Base-by-base conservation (phyloP, 148 eudicot species). In the Camellia granthamiana region DNA sequence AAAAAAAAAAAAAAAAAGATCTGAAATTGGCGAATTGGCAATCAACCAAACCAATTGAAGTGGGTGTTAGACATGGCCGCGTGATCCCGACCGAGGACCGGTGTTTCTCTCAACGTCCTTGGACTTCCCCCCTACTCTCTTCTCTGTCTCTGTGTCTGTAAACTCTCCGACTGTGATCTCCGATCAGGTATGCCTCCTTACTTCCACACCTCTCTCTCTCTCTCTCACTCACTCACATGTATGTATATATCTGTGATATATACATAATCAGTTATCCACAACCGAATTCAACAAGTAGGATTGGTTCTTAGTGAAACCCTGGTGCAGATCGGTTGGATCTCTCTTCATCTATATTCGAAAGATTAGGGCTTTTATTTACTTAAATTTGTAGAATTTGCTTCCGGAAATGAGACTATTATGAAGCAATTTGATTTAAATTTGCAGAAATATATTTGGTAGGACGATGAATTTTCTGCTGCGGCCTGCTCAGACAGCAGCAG, bases 391-490 rank as follows among this genome's bases (percentile, higher is more conserved):
- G 7, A 16, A 58, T 61, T 9, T 55, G 16, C 19, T 9, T 16
- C 64, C 3, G 5, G 64, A 61, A 61, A 61, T 61, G 11, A 11
- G 68, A 7, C 1, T 19, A 30, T 64, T 23, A 6, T 64, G 38
- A 19, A 42, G 42, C 11, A 64, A 21, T 64, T 64, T 64, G 10
- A 1, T 64, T 30, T 3, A 12, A 18, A 23, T 75, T 79, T 76
- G 82, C 81, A 82, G 87, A 42, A 42, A 65, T 46, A 62, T 13
- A 61, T 75, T 81, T 44, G 76, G 80, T 75, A 72, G 75, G 87
- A 85, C 72, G 81, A 95, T 92, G 98, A 91, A 92, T 84, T 95
- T 92, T 81, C 86, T 92, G 93, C 86, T 88, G 90, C 91, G 92
- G 90, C 86, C 90, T 75, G 82, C 84, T 78, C 91, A 85, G 76